A percentile compares a stretch with the other conserved stretches of the same genome.
Evolutionary conservation across 306 rosid species (phyloP).

Genomic region (Cucumis sativus): Cucumber_9930_V3 NC_026655.2:28374001-28374500

Average conservation of each 20-base stretch:
- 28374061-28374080: background rate
- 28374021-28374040: no score
- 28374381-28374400: background rate
- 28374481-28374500: slow-evolving; percentile 14
- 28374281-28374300: background rate
- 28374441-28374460: slow-evolving; percentile 62
- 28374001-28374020: no score
- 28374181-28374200: background rate
- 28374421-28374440: slow-evolving; percentile 33
- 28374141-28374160: background rate
- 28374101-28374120: background rate
- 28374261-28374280: background rate
- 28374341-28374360: slow-evolving; percentile 11
- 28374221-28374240: background rate
- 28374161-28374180: background rate
- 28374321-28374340: slow-evolving; percentile 12
- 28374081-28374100: background rate
- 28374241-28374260: background rate
- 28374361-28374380: background rate
- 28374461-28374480: slow-evolving; percentile 41
- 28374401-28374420: background rate
- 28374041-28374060: background rate
- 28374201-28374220: background rate
- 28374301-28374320: slow-evolving; percentile 12
- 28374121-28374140: no score